Conservation (phyloP, 148 eudicot species). For the Bassia scoparia region DNA sequence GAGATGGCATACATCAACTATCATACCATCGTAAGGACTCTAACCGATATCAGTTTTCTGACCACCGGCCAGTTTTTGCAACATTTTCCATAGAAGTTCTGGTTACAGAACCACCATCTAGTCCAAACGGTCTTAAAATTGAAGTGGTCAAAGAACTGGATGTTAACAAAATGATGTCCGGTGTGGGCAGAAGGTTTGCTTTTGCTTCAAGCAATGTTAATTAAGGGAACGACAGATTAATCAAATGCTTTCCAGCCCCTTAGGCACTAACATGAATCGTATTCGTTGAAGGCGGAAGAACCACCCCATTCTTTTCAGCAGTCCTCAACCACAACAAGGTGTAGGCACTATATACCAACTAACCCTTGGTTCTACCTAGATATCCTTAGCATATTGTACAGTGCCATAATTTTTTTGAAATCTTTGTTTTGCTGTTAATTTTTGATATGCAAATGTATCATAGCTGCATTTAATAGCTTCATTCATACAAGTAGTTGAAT, state of each 20-base stretch:
- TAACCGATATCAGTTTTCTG: slow-evolving; percentile 46
- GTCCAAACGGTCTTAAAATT: slow-evolving; percentile 27
- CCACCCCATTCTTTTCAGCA: background rate
- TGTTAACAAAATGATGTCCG: background rate
- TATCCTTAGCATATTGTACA: slow-evolving; percentile 15
- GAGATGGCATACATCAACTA: slow-evolving; percentile 45
- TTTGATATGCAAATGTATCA: background rate
- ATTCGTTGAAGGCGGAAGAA: slow-evolving; percentile 10
- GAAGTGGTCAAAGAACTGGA: slow-evolving; percentile 38
- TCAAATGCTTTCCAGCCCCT: background rate
- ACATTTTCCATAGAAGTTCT: slow-evolving; percentile 41
- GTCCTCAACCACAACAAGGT: background rate
- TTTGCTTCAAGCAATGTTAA: background rate
- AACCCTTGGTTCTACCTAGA: background rate
- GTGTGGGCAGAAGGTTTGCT: background rate
- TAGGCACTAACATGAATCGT: slow-evolving; percentile 5
- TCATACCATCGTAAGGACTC: slow-evolving; percentile 50
- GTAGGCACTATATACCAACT: slow-evolving; percentile 7
- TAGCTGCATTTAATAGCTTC: background rate
- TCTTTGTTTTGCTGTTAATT: background rate
- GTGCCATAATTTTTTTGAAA: background rate
- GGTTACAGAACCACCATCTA: slow-evolving; percentile 21
- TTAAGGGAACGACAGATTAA: background rate
- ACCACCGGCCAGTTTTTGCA: slow-evolving; percentile 70
- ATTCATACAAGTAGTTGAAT: too few relatives aligned